Percentiles rank a stretch among this genome's conserved stretches.
Conservation (phyloP, 352 stramenopile genomes). For the Phytopythium cucurbitacearum region DNA sequence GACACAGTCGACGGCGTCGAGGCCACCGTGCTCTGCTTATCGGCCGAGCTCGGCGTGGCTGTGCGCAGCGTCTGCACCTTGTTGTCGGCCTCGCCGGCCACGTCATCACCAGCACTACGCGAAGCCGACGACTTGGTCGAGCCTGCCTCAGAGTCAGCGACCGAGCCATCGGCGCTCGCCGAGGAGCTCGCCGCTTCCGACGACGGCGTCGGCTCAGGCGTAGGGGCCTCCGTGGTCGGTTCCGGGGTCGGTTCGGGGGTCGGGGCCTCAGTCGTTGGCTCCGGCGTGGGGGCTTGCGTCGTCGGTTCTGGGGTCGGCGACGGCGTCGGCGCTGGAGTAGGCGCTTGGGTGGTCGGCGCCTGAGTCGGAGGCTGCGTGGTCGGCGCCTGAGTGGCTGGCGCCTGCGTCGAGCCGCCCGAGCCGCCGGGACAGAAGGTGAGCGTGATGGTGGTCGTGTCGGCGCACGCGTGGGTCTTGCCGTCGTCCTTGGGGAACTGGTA, state of each 20-base stretch:
- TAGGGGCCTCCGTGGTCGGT: constrained; percentile 10
- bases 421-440: constrained; percentile 45
- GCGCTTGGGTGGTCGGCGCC: constrained; percentile 2
- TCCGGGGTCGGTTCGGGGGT: constrained; percentile 16
- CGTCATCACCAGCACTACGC: constrained; percentile 10
- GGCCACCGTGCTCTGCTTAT: constrained; percentile 2
- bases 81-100: constrained; percentile 7
- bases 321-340: constrained; percentile 3
- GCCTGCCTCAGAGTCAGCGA: constrained; percentile 3
- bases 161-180: not conserved
- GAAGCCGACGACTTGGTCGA: constrained; percentile 7
- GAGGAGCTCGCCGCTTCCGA: constrained; percentile 10
- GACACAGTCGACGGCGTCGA: constrained; percentile 9
- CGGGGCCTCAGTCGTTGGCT: constrained; percentile 8
- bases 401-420: constrained; percentile 3
- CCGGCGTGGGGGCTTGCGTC: constrained; percentile 9
- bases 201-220: constrained; percentile 1
- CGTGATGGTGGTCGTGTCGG: constrained; percentile 27
- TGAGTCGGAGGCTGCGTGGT: constrained; percentile 6
- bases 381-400: constrained; percentile 1
- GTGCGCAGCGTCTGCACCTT: constrained; percentile 2
- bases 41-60: not conserved
- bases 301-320: not conserved
- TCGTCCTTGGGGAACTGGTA: constrained; percentile 40
- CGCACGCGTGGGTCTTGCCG: constrained; percentile 37